Evolutionary conservation across 495 filamentous ascomycete genomes (phyloP), one percentile per base, ranked within the genome.

Genomic region (Aspergillus bertholletiae): DNA sequence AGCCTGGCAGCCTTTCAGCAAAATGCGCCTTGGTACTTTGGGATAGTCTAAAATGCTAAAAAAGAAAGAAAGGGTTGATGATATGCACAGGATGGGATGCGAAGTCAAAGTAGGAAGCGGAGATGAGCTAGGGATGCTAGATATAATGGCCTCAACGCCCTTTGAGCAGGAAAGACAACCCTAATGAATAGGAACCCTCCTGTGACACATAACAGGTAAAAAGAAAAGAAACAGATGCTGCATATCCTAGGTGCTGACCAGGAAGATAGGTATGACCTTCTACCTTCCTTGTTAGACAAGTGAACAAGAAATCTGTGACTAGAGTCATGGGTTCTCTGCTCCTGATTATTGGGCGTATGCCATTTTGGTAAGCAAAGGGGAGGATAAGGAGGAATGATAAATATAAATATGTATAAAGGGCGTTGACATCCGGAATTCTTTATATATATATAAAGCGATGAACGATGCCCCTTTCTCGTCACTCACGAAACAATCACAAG

Each of bases 291-390:
- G 51, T 30, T 28, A 54, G 27, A 35, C 34, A 37, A 50, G 11
- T 51, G 51, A 50, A 24, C 24, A 51, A 54, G 41, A 30, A 51
- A 59, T 59, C 60, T 57, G 61, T 69, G 58, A 53, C 53, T 41
- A 51, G 44, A 49, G 68, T 71, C 67, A 72, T 68, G 59, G 51
- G 63, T 55, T 53, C 55, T 56, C 53, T 46, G 60, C 69, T 53
- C 50, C 58, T 64, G 61, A 61, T 64, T 48, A 17, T 23, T 49
- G 46, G 28, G 22, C 26, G 17, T 8, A 15, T 12, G 13, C 27
- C 13, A 26, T 30, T 18, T 51, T 52, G 43, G 23, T n/a, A n/a
- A n/a, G n/a, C n/a, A n/a, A n/a, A n/a, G n/a, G n/a, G n/a, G n/a
- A n/a, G n/a, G n/a, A n/a, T n/a, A 53, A 40, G 39, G 44, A 26